Conservation (phyloP, 805 yeast genomes). For the Sugiyamaella smithiae region DNA sequence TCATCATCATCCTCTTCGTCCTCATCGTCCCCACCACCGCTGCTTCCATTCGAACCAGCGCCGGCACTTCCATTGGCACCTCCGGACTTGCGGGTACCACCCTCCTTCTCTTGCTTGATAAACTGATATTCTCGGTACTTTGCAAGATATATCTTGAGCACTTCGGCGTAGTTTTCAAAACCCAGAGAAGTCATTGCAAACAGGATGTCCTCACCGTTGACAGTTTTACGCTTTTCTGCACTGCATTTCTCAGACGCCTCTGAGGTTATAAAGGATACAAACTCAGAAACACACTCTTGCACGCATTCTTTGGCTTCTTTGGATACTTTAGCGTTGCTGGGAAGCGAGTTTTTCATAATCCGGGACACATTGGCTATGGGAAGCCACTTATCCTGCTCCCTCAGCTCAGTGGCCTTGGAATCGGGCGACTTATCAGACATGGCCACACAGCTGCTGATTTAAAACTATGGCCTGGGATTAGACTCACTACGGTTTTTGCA, state of each 20-base stretch:
- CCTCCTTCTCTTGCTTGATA: conserved; percentile 21
- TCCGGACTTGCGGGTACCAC: neutral
- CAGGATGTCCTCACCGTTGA: conserved; percentile 66
- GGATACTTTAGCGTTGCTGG: conserved; percentile 69
- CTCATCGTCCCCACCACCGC: conserved; percentile 9
- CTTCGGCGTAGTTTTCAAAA: conserved; percentile 68
- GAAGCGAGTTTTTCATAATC: conserved; percentile 71
- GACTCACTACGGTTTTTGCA: too few species aligned
- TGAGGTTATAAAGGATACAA: conserved; percentile 64
- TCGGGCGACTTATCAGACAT: conserved; percentile 20
- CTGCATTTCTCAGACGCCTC: conserved; percentile 62
- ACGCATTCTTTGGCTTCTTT: conserved; percentile 78
- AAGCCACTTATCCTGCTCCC: conserved; percentile 60
- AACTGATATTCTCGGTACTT: conserved; percentile 51
- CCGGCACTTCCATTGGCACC: neutral
- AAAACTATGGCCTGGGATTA: too few species aligned
- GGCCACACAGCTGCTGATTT: too few species aligned
- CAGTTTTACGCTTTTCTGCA: conserved; percentile 64
- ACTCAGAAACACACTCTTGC: conserved; percentile 69
- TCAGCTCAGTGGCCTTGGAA: conserved; percentile 46
- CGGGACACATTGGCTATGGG: conserved; percentile 66
- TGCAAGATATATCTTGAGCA: conserved; percentile 63
- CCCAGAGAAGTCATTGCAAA: conserved; percentile 64
- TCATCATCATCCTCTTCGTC: conserved; percentile 16
- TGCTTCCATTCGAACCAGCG: neutral